These are phyloP conservation scores for Craterostigma plantagineum DNA, from an alignment of 257 asterid genomes.

Conservation along the genomic window DNA sequence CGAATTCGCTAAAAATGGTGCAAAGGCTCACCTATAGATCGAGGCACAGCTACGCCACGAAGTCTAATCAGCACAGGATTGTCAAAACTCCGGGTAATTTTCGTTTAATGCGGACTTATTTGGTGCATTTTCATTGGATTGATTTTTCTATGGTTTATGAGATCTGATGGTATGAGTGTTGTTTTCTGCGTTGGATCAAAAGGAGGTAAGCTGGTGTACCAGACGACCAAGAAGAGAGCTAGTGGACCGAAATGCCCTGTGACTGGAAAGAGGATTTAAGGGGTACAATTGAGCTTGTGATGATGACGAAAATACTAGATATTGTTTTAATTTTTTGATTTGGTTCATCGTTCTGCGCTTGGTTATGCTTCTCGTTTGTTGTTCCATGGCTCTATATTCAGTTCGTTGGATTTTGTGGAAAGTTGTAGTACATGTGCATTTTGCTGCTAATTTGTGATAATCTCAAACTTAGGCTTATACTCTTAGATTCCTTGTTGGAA, in stretches of 20 bases:
- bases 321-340: no score
- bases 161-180: not conserved
- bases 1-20: not conserved
- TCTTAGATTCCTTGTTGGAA: no score
- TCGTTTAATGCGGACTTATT: not conserved
- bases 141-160: no score
- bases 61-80: not conserved
- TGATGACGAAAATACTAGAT: not conserved
- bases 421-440: no score
- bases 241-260: slow-evolving; percentile 1
- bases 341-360: not conserved
- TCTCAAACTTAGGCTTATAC: no score
- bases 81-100: not conserved
- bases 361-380: no score
- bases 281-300: not conserved
- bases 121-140: not conserved
- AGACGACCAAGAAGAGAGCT: not conserved
- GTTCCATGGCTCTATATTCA: no score
- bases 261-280: not conserved
- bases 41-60: slow-evolving; percentile 1
- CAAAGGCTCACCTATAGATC: not conserved
- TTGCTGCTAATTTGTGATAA: no score
- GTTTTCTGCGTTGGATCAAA: not conserved
- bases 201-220: slow-evolving; percentile 1
- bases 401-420: no score